These are phyloP conservation scores for Salvia miltiorrhiza DNA, from an alignment of 257 asterid species.

Conservation along the genomic window DNA sequence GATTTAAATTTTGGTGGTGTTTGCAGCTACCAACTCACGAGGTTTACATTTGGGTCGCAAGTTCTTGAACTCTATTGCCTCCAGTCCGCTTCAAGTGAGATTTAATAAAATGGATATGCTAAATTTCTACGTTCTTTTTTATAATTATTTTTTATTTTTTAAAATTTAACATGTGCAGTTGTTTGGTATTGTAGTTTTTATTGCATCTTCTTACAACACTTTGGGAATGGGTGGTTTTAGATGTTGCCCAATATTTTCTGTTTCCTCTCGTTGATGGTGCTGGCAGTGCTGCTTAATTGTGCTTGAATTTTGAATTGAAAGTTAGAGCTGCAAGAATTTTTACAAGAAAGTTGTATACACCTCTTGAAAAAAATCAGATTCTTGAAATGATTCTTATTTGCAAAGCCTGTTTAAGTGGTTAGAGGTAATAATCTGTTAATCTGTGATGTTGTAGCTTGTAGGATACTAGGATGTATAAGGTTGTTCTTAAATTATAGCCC, in stretches of 20 bases:
- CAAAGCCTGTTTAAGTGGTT: not conserved
- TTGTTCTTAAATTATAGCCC: no score
- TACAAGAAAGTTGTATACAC: not conserved
- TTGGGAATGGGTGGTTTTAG: no score
- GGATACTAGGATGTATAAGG: no score
- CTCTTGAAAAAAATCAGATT: not conserved
- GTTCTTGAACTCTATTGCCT: conserved; percentile 77
- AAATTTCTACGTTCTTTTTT: no score
- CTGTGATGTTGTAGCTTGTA: not conserved
- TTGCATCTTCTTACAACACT: no score
- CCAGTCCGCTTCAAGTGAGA: conserved; percentile 82
- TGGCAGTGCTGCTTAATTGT: not conserved
- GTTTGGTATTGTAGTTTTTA: no score
- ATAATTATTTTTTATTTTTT: no score
- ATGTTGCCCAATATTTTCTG: not conserved
- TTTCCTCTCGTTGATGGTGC: no score
- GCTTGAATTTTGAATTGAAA: not conserved
- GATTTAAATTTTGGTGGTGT: not conserved
- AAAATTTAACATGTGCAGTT: no score
- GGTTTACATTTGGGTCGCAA: conserved; percentile 69
- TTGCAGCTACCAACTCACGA: conserved; percentile 74
- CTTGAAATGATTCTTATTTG: not conserved
- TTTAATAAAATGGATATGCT: no score
- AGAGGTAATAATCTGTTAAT: not conserved
- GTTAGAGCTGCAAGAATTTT: not conserved